phyloP scores from a whole-genome alignment of 495 filamentous ascomycete species.

The Thozetella sp. region DNA sequence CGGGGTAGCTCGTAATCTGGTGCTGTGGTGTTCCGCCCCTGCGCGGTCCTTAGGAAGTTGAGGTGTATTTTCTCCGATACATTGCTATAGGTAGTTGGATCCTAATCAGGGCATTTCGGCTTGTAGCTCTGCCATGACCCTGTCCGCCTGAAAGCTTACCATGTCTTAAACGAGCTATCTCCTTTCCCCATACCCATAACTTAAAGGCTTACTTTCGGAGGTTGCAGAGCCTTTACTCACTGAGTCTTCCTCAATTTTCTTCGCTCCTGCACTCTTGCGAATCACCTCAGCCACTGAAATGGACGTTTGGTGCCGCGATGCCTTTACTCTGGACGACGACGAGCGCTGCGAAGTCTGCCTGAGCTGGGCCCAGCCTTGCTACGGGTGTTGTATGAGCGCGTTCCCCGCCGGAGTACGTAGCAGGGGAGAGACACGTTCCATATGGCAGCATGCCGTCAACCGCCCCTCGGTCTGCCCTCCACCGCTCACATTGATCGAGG shows the following conservation, averaged over 20 bases:
- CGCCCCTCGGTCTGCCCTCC: neutral
- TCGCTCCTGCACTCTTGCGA: neutral
- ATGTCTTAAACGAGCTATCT: too few species aligned
- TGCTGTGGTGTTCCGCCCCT: too few species aligned
- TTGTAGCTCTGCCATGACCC: too few species aligned
- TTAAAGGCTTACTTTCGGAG: too few species aligned
- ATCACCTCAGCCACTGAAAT: neutral
- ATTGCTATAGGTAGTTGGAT: too few species aligned
- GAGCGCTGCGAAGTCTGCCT: neutral
- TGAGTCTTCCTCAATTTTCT: neutral
- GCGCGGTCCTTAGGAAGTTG: too few species aligned
- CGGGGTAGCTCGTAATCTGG: too few species aligned
- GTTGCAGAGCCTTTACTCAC: too few species aligned
- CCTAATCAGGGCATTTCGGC: too few species aligned
- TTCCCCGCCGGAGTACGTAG: neutral
- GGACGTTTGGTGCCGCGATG: neutral
- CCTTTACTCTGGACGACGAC: neutral
- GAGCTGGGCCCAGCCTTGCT: neutral
- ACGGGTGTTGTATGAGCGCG: neutral
- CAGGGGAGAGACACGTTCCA: neutral
- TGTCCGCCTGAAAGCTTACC: too few species aligned
- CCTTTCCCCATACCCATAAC: too few species aligned
- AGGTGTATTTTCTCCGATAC: too few species aligned
- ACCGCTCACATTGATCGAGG: neutral
- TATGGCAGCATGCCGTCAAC: neutral